Base-by-base conservation (phyloP, 495 filamentous ascomycete species). In the Clohesyomyces aquaticus region DNA sequence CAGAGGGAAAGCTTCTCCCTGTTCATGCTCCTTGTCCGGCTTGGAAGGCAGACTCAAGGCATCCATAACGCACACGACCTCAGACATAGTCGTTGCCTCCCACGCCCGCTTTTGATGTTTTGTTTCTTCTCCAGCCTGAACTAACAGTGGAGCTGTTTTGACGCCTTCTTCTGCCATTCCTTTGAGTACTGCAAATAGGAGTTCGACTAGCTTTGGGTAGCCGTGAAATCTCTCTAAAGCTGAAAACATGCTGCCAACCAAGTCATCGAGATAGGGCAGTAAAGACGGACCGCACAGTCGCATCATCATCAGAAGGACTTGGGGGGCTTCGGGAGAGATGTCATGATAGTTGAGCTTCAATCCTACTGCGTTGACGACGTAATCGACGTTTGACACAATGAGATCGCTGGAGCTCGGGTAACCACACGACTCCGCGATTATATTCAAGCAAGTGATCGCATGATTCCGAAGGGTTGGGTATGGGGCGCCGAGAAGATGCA, bases 241-340 rank as follows among this genome's bases (percentile, higher is more conserved):
- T 0, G 88, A 89, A 69, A 99, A 97, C 22, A 98, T 90, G 2
- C 89, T 91, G 9, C 85, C 87, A 0, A 98, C 85, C 16, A 95
- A 82, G 72, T 99, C 94, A 67, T 98, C 95, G 21, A 99, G 77
- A 72, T 90, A 98, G 0, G 93, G 91, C 23, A 98, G 80, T 8
- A 99, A 76, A 28, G 78, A 80, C 9, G 91, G 86, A 8, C 95
- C 94, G 47, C 91, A 89, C 28, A 99, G 79, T 23, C 83, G 87
- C 55, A 98, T 82, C 90, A 99, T 94, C 92, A 99, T 97, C 10
- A 89, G 81, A 14, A 99, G 78, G 0, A 98, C 95, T 66, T 91
- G 88, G 16, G 93, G 92, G 10, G 91, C 91, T 59, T 95, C 88
- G 1, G 93, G 93, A 0, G 91, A 93, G 55, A 97, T 85, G 55